Conservation (phyloP, 2,329 filamentous ascomycete species). For the Aureobasidium sp. region DNA sequence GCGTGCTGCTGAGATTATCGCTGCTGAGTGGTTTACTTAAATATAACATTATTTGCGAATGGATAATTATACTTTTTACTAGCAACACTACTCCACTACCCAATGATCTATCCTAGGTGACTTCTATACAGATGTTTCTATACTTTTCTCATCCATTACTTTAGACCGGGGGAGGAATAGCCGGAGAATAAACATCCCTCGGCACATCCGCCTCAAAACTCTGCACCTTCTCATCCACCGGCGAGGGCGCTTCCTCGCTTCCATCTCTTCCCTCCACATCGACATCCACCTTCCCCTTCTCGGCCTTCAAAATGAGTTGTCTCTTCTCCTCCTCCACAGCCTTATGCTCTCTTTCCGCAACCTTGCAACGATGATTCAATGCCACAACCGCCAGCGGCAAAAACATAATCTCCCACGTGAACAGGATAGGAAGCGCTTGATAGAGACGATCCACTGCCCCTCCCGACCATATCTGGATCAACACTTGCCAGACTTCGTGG, state of each 20-base stretch:
- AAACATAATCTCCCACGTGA: conserved; percentile 29
- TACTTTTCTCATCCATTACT: no score
- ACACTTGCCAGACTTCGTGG: conserved; percentile 31
- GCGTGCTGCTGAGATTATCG: conserved; percentile 14
- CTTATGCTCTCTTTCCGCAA: neutral
- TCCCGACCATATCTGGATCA: conserved; percentile 36
- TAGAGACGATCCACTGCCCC: conserved; percentile 34
- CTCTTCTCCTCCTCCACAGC: conserved; percentile 7
- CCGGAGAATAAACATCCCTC: neutral
- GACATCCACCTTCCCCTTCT: neutral
- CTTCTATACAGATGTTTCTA: no score
- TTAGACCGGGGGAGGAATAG: neutral
- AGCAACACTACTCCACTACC: no score
- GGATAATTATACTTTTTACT: no score
- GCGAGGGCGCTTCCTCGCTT: neutral
- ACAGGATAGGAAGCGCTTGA: conserved; percentile 35
- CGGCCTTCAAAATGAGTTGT: neutral
- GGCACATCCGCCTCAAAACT: neutral
- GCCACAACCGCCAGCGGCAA: conserved; percentile 16
- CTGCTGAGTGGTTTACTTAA: neutral
- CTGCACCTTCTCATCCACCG: neutral
- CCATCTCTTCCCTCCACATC: neutral
- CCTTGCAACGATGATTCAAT: conserved; percentile 18
- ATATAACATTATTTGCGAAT: no score
- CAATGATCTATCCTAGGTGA: no score